Base-by-base conservation (phyloP, 2,329 filamentous ascomycete genomes). In the Diaporthe caulivora region DNA sequence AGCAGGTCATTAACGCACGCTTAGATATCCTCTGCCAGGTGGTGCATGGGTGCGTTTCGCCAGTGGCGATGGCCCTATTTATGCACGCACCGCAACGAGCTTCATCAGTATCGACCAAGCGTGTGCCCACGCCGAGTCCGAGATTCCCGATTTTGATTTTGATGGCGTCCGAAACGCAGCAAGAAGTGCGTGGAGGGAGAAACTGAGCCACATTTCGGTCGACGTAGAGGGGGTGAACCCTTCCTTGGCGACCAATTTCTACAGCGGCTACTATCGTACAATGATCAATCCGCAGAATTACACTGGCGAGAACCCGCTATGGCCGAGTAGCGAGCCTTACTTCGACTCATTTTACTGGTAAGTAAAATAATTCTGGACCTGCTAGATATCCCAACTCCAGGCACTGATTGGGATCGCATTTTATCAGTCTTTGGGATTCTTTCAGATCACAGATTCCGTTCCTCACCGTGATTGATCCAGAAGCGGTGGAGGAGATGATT, bases 281-380 rank as follows among this genome's bases (percentile, higher is more conserved):
- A 90, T 94, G 88, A 90, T 94, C 74, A 92, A 89, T 69, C 92
- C 92, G 2, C 92, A 94, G 77, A 92, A 94, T 77, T 94, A 93
- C 77, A 94, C 92, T 0, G 91, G 91, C 0, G 92, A 94, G 79
- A 94, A 94, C 71, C 91, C 91, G 2, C 79, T 91, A 0, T 94
- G 92, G 91, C 76, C 87, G 2, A 91, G 88, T 54, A 84, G 84
- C 2, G 92, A 93, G 79, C 92, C 92, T 0, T 94, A 94, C 78
- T 94, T 92, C 78, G 92, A 94, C 80, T 93, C 91, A 0, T 94
- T 92, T 77, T 95, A 95, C 80, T 94, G 92, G 87, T 89, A 77
- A 80, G 84, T 72, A 29, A 11, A n/a, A 21, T 34, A 31, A 11
- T 34, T n/a, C 34, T 24, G 13, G 26, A 37, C 21, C 44, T 10